Conservation (phyloP, 2,329 filamentous ascomycete species). For the Exophiala bonariae region DNA sequence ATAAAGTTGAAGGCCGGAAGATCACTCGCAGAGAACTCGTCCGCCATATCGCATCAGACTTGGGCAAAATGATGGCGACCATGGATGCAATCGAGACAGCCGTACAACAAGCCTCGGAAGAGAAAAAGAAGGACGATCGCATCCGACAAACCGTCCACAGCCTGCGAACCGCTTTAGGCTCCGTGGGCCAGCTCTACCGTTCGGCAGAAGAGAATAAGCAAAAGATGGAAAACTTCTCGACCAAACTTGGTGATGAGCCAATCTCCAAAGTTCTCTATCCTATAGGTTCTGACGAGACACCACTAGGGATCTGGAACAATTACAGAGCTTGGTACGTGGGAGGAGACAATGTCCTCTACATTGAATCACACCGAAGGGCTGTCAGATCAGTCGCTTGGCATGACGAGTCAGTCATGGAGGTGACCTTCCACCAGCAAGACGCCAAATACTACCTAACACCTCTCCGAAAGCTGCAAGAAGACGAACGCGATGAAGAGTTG, state of each 20-base stretch:
- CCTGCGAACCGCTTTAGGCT: constrained; percentile 17
- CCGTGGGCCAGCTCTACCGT: constrained; percentile 17
- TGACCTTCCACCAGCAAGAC: constrained; percentile 2
- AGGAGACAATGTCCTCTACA: constrained; percentile 6
- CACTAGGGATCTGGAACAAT: constrained; percentile 18
- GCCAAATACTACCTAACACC: constrained; percentile 12
- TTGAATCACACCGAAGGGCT: constrained; percentile 5
- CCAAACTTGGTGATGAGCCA: constrained; percentile 24
- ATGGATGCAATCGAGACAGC: constrained; percentile 22
- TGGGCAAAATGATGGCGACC: constrained; percentile 21
- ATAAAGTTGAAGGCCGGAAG: constrained; percentile 30
- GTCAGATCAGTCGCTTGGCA: constrained; percentile 9
- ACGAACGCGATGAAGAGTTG: constrained; percentile 11
- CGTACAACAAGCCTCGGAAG: constrained; percentile 10
- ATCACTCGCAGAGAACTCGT: constrained; percentile 26
- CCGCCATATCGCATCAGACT: constrained; percentile 24
- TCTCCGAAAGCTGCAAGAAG: constrained; percentile 1
- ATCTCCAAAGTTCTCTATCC: constrained; percentile 27
- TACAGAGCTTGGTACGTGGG: constrained; percentile 16
- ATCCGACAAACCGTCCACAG: constrained; percentile 10
- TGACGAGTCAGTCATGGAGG: constrained; percentile 11
- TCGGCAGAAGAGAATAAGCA: constrained; percentile 22
- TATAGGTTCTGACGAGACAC: constrained; percentile 8
- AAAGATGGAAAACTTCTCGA: constrained; percentile 13
- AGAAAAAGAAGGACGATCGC: constrained; percentile 9